These are phyloP conservation scores for Hirsutella rhossiliensis DNA, from an alignment of 2,329 filamentous ascomycete species.

Conservation along the genomic window DNA sequence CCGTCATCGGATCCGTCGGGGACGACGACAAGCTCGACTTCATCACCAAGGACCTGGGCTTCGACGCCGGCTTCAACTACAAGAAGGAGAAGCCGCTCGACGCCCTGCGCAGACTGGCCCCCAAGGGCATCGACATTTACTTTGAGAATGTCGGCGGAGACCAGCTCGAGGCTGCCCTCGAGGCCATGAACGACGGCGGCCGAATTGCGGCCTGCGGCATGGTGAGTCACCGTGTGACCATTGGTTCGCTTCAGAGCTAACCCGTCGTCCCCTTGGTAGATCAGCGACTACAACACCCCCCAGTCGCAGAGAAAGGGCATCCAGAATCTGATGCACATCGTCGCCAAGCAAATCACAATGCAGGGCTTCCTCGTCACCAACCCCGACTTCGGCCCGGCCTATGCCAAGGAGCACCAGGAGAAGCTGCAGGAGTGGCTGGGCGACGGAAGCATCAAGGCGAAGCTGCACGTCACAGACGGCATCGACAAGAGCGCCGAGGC, in stretches of 20 bases:
- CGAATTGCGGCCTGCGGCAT: conserved; percentile 55
- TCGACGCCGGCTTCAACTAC: conserved; percentile 67
- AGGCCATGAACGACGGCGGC: conserved; percentile 45
- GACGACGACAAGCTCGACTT: conserved; percentile 70
- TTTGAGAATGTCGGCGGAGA: conserved; percentile 43
- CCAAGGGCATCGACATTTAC: conserved; percentile 63
- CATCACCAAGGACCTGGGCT: conserved; percentile 36
- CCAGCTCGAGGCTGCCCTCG: conserved; percentile 34
- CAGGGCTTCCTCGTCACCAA: conserved; percentile 66
- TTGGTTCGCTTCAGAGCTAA: background rate
- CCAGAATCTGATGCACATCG: conserved; percentile 50
- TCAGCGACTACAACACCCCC: conserved; percentile 61
- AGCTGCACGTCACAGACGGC: conserved; percentile 56
- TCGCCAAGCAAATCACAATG: conserved; percentile 58
- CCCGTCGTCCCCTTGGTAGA: conserved; percentile 17
- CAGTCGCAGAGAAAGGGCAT: conserved; percentile 48
- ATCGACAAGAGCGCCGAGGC: conserved; percentile 71
- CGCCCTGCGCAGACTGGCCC: conserved; percentile 58
- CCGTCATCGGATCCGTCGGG: conserved; percentile 70
- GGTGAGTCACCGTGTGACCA: conserved; percentile 23
- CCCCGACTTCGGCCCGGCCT: conserved; percentile 51
- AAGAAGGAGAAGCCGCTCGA: conserved; percentile 64
- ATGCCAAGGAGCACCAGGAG: conserved; percentile 60
- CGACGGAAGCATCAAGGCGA: conserved; percentile 63
- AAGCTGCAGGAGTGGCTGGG: conserved; percentile 64